These are phyloP conservation scores for Physcomitrellopsis africana DNA, from an alignment of 225 moss, liverwort and hornwort genomes.

Conservation along the genomic window DNA sequence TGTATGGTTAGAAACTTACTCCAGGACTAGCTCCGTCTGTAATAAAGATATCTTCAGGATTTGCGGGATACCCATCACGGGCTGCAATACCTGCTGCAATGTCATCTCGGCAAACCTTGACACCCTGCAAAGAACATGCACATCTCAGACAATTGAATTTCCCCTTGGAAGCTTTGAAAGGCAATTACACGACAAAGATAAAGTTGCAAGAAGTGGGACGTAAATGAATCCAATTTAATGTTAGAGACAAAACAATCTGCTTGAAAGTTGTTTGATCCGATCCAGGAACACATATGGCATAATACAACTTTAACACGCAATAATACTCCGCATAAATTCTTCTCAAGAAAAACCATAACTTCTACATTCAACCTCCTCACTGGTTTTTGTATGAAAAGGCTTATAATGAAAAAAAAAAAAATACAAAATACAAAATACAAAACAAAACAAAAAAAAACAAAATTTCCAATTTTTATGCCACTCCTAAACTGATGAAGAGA, in stretches of 20 bases:
- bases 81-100: slow-evolving; percentile 81
- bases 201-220: slow-evolving; percentile 19
- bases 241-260: slow-evolving; percentile 10
- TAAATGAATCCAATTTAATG: background rate
- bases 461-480: background rate
- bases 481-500: slow-evolving; percentile 16
- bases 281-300: background rate
- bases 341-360: slow-evolving; percentile 18
- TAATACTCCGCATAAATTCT: slow-evolving; percentile 6
- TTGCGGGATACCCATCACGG: slow-evolving; percentile 94
- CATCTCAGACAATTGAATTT: slow-evolving; percentile 18
- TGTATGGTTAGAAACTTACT: slow-evolving; percentile 45
- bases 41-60: slow-evolving; percentile 77
- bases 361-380: slow-evolving; percentile 2
- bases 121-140: slow-evolving; percentile 60
- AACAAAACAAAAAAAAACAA: slow-evolving; percentile 10
- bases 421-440: too few relatives aligned
- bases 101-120: slow-evolving; percentile 79
- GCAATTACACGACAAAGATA: slow-evolving; percentile 8
- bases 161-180: slow-evolving; percentile 7
- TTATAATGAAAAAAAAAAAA: slow-evolving; percentile 7
- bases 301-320: slow-evolving; percentile 3
- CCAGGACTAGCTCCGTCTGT: slow-evolving; percentile 99
- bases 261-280: background rate
- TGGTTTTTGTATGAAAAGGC: background rate